phyloP scores from a whole-genome alignment of 768 basidiomycete species.

The Psilocybe cubensis region DNA sequence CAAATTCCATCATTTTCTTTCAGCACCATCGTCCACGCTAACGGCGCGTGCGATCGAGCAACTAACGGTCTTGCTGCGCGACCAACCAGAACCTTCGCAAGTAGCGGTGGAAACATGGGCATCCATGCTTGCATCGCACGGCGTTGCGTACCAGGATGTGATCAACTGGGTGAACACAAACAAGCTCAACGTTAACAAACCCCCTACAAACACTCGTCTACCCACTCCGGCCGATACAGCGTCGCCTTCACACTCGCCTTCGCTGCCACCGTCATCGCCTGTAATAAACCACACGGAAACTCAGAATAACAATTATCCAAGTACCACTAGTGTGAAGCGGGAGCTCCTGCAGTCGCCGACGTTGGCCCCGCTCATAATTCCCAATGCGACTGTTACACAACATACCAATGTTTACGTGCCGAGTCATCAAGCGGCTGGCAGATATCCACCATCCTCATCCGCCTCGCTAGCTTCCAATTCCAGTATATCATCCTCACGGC shows the following conservation, averaged over 20 bases:
- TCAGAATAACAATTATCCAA: no score
- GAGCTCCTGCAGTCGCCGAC: not conserved
- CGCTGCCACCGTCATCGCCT: not conserved
- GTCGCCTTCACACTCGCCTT: constrained; percentile 1
- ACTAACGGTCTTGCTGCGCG: constrained; percentile 23
- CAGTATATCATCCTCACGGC: not conserved
- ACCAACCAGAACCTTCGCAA: constrained; percentile 24
- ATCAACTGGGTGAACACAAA: not conserved
- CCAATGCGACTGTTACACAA: not conserved
- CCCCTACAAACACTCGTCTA: constrained; percentile 10
- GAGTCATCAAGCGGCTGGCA: not conserved
- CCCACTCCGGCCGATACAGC: constrained; percentile 24
- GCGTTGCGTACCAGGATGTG: constrained; percentile 4
- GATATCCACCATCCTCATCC: not conserved
- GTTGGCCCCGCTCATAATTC: not conserved
- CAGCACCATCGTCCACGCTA: constrained; percentile 22
- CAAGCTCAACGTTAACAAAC: not conserved
- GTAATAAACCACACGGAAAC: not conserved
- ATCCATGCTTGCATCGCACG: constrained; percentile 19
- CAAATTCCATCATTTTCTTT: not conserved
- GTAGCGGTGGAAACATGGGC: constrained; percentile 36
- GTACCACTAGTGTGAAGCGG: not conserved
- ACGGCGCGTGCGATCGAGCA: constrained; percentile 23
- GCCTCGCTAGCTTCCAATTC: not conserved
- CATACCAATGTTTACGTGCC: no score